phyloP scores from a whole-genome alignment of 345 rosid species.

The Angophora floribunda region DNA sequence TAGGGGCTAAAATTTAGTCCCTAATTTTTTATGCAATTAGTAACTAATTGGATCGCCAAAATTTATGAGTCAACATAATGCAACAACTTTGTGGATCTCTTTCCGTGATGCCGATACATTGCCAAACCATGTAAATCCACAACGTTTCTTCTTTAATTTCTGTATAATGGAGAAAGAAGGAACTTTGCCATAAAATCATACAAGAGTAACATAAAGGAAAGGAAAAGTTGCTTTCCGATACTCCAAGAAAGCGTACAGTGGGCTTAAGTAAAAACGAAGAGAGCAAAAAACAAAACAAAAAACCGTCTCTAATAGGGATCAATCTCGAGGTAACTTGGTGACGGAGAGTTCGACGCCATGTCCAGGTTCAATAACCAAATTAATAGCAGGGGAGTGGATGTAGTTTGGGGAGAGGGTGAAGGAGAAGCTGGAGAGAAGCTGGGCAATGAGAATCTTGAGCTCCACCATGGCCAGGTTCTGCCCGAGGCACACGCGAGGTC shows the following conservation, averaged over 20 bases:
- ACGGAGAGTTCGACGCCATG: slow-evolving; percentile 25
- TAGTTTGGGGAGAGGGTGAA: slow-evolving; percentile 25
- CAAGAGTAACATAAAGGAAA: background rate
- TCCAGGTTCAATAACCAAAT: slow-evolving; percentile 29
- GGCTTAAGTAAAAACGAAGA: background rate
- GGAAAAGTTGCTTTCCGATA: background rate
- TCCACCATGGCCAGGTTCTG: slow-evolving; percentile 44
- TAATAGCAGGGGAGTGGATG: slow-evolving; percentile 15
- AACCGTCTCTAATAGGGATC: background rate
- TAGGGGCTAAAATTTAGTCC: too few relatives aligned
- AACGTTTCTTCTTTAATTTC: background rate
- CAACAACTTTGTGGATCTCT: background rate
- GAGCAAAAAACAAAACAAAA: background rate
- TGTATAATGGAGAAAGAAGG: background rate
- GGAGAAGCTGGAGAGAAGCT: slow-evolving; percentile 19
- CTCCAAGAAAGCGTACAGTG: background rate
- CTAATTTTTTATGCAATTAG: too few relatives aligned
- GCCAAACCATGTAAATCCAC: background rate
- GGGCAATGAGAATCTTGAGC: slow-evolving; percentile 23
- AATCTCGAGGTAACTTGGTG: slow-evolving; percentile 3
- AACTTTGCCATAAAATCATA: background rate
- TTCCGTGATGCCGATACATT: background rate
- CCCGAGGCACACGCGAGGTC: slow-evolving; percentile 35
- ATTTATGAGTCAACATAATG: too few relatives aligned
- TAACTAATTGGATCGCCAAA: too few relatives aligned